phyloP scores from a whole-genome alignment of 805 yeast species.

The Hermanozyma aechmeae region DNA sequence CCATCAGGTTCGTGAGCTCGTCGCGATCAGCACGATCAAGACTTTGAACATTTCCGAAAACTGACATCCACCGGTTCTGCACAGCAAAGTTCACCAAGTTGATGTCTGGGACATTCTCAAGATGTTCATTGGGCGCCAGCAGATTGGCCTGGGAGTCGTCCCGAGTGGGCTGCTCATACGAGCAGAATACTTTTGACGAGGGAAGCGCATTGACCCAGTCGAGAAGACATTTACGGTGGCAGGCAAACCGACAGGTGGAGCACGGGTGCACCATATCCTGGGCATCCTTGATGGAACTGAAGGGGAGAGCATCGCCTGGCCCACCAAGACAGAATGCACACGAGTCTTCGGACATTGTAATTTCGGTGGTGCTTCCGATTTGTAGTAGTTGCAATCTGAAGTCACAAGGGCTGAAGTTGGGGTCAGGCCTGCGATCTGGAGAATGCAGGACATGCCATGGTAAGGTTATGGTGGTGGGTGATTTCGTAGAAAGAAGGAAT shows the following conservation, averaged over 20 bases:
- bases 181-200: constrained; percentile 12
- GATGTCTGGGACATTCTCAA: not conserved
- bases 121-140: not conserved
- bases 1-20: not conserved
- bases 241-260: constrained; percentile 23
- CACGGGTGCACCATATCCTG: constrained; percentile 29
- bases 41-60: no score
- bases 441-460: no score
- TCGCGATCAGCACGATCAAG: not conserved
- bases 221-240: constrained; percentile 29
- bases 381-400: no score
- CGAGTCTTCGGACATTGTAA: not conserved
- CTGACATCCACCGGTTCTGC: not conserved
- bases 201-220: constrained; percentile 34
- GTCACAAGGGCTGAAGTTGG: no score
- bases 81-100: not conserved
- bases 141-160: no score
- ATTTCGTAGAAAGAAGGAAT: no score
- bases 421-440: no score
- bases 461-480: no score
- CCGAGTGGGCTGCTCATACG: no score
- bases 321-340: constrained; percentile 34
- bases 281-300: constrained; percentile 26
- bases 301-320: constrained; percentile 29
- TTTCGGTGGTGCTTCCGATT: no score